These are phyloP conservation scores for Serendipita sp. DNA, from an alignment of 768 basidiomycete genomes.

Conservation along the genomic window DNA sequence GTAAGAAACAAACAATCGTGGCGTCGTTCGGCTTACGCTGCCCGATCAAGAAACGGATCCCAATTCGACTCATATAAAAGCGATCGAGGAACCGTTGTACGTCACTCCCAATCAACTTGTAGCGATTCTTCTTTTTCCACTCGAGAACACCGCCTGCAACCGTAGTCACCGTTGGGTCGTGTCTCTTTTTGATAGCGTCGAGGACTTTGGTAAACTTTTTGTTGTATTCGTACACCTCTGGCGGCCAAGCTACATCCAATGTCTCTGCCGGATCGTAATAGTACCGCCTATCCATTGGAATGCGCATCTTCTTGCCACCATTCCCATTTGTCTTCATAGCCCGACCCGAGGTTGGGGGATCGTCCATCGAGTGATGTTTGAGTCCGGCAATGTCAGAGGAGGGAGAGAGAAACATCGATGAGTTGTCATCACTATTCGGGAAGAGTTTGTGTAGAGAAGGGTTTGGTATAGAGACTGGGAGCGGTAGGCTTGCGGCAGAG, in stretches of 20 bases:
- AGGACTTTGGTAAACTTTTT: slow-evolving; percentile 74
- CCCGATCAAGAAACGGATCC: slow-evolving; percentile 91
- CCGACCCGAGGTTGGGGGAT: neutral
- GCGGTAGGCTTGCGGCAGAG: slow-evolving; percentile 27
- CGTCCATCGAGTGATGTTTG: neutral
- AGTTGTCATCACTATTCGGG: slow-evolving; percentile 12
- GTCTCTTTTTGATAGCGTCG: slow-evolving; percentile 79
- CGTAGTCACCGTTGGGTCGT: slow-evolving; percentile 95
- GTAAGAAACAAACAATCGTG: neutral
- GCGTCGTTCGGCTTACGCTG: slow-evolving; percentile 47
- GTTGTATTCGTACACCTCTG: slow-evolving; percentile 88
- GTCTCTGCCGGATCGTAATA: slow-evolving; percentile 57
- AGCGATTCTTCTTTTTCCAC: slow-evolving; percentile 70
- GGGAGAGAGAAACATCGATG: slow-evolving; percentile 8
- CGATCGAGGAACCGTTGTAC: slow-evolving; percentile 94
- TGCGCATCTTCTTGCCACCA: slow-evolving; percentile 40
- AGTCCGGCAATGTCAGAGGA: slow-evolving; percentile 9
- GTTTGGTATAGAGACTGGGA: slow-evolving; percentile 70
- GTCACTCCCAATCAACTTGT: slow-evolving; percentile 59
- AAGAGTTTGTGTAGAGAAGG: slow-evolving; percentile 43
- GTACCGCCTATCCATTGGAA: slow-evolving; percentile 74
- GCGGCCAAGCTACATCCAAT: slow-evolving; percentile 58
- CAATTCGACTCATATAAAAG: slow-evolving; percentile 91
- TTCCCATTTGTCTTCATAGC: slow-evolving; percentile 23
- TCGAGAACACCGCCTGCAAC: slow-evolving; percentile 71